Conservation (phyloP, 306 rosid species). For the Cucurbita maxima region DNA sequence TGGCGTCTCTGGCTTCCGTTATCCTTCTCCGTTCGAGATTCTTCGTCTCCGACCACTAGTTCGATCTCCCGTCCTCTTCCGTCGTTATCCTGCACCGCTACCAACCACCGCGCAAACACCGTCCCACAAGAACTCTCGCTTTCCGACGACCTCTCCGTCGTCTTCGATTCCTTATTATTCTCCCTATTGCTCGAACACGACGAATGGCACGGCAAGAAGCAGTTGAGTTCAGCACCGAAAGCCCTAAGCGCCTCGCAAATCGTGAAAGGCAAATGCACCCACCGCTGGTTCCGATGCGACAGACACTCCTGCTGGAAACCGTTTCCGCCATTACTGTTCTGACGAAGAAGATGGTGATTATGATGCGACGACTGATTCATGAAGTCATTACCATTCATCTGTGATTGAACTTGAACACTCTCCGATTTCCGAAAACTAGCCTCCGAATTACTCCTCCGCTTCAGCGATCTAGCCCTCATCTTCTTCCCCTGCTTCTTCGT, state of each 20-base stretch:
- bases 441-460: constrained; percentile 28
- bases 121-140: constrained; percentile 55
- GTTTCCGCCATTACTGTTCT: background rate
- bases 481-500: constrained; percentile 83
- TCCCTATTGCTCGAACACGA: constrained; percentile 34
- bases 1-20: constrained; percentile 37
- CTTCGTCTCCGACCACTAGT: constrained; percentile 40
- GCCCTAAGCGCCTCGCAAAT: constrained; percentile 75
- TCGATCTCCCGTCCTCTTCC: constrained; percentile 49
- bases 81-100: constrained; percentile 57
- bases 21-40: background rate
- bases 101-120: constrained; percentile 67
- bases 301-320: constrained; percentile 29
- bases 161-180: constrained; percentile 20
- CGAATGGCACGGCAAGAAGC: constrained; percentile 73
- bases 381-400: background rate
- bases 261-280: constrained; percentile 85
- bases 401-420: background rate
- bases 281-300: constrained; percentile 54
- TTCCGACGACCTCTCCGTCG: constrained; percentile 9
- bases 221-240: constrained; percentile 59
- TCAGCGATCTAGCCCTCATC: constrained; percentile 51
- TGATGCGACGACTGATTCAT: background rate
- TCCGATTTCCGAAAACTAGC: constrained; percentile 54
- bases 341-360: background rate